Evolutionary conservation across 768 basidiomycete genomes (phyloP).

Genomic region (Piloderma croceum): DNA sequence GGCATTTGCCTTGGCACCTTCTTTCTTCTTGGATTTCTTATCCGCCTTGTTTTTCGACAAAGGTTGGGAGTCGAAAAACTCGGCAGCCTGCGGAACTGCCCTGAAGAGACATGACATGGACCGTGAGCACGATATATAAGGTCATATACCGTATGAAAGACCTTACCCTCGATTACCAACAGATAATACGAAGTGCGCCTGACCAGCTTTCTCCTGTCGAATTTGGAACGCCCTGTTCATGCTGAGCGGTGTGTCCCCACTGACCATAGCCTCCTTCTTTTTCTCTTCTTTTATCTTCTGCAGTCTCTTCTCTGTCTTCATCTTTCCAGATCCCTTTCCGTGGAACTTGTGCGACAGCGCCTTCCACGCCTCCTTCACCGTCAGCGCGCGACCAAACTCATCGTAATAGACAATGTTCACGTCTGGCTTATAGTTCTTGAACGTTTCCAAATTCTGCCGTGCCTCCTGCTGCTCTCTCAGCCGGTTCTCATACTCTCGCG

Average conservation of each 20-base stretch:
- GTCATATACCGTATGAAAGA: background rate
- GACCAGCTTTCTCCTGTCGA: slow-evolving; percentile 89
- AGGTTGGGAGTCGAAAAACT: slow-evolving; percentile 77
- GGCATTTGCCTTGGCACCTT: slow-evolving; percentile 45
- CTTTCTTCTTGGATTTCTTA: slow-evolving; percentile 74
- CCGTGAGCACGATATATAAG: background rate
- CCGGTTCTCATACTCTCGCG: slow-evolving; percentile 92
- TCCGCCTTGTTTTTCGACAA: slow-evolving; percentile 81
- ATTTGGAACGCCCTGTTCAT: slow-evolving; percentile 94
- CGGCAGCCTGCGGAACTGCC: slow-evolving; percentile 79
- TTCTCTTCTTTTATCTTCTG: slow-evolving; percentile 98
- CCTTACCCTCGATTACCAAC: slow-evolving; percentile 88
- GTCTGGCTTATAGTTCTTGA: slow-evolving; percentile 95
- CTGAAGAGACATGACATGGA: slow-evolving; percentile 30
- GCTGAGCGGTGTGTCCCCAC: slow-evolving; percentile 91
- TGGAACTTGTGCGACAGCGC: slow-evolving; percentile 97
- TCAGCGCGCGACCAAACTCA: slow-evolving; percentile 84
- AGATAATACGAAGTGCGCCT: slow-evolving; percentile 93
- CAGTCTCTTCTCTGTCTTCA: slow-evolving; percentile 94
- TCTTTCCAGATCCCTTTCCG: slow-evolving; percentile 92
- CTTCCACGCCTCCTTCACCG: slow-evolving; percentile 98
- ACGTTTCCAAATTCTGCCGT: slow-evolving; percentile 70
- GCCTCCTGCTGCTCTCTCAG: slow-evolving; percentile 89
- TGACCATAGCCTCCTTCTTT: slow-evolving; percentile 89
- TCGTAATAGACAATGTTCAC: slow-evolving; percentile 95